Base-by-base conservation (phyloP, 1,284 basidiomycete genomes). In the Fomitopsis pinicola region DNA sequence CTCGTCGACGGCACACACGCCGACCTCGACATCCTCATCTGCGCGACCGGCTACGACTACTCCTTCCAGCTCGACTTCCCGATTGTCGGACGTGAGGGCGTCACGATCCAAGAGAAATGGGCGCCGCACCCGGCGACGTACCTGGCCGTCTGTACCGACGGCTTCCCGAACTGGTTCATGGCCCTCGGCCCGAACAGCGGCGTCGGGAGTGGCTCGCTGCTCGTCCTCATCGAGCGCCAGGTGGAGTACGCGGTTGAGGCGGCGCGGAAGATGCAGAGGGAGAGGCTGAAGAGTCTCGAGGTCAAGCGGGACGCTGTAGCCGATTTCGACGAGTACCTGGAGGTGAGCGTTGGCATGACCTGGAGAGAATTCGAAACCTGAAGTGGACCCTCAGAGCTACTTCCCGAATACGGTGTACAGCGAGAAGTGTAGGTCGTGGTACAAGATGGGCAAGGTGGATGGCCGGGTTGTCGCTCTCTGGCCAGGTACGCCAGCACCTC, bases 371-470 rank as follows among this genome's bases (percentile, higher is more conserved):
- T 36, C 14, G n/a, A 8, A 17, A 28, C n/a, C 36, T 48, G 3
- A 19, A 58, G 14, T 36, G 28, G 57, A 33, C 17, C 2, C 57
- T 14, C 22, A 71, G 68, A 73, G 72, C 56, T 84, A 82, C 66
- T 84, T 84, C 72, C 80, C 78, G 14, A 77, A 68, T 82, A 86
- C 83, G 3, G 84, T 87, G 1, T 88, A 80, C 68, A 78, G 79
- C 40, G 79, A 81, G 59, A 80, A 82, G 60, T 88, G 87, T 66
- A 76, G 80, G 5, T 84, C 84, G 3, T 89, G 87, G 87, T 89
- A 88, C 67, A 88, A 88, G 69, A 76, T 75, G 52, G 84, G 84
- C 4, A 80, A 80, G 62, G 79, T 80, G 65, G 82, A 86, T 61
- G 86, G 87, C 2, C 77, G 82, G 1, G 75, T 87, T 2, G 77